A percentile compares a stretch with the other conserved stretches of the same genome.
Conservation (phyloP, 106 monocot species). For the Acorus calamus region DNA sequence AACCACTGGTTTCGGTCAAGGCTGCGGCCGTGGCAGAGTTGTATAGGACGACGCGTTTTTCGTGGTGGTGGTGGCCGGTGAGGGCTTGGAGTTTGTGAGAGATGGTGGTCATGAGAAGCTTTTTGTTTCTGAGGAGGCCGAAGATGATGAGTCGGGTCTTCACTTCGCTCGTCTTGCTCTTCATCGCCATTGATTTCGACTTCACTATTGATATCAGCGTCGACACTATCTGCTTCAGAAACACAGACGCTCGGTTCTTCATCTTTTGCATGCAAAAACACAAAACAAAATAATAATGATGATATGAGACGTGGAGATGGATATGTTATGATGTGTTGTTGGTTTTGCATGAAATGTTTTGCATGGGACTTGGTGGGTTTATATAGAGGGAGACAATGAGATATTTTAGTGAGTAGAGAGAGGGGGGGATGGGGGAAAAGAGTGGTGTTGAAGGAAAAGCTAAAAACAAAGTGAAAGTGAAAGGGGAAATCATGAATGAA, state of each 20-base stretch:
- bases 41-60: slow-evolving; percentile 3
- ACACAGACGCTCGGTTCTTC: slow-evolving; percentile 30
- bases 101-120: slow-evolving; percentile 37
- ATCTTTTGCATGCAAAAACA: slow-evolving; percentile 11
- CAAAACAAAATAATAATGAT: no score
- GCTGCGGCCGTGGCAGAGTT: neutral
- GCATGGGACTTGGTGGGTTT: no score
- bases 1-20: neutral
- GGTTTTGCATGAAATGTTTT: no score
- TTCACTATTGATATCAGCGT: slow-evolving; percentile 27
- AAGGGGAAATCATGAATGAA: no score
- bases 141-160: slow-evolving; percentile 54
- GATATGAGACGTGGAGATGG: no score
- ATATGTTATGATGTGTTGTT: no score
- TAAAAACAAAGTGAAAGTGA: no score
- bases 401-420: no score
- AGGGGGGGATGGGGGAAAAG: no score
- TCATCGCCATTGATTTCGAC: slow-evolving; percentile 37
- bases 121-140: slow-evolving; percentile 39
- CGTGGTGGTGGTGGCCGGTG: slow-evolving; percentile 4
- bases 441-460: no score
- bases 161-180: slow-evolving; percentile 41
- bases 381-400: no score
- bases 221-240: slow-evolving; percentile 33
- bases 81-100: slow-evolving; percentile 51